A percentile compares a stretch with the other conserved stretches of the same genome.
phyloP scores from a whole-genome alignment of 345 rosid species.

The Hibiscus mutabilis region DNA sequence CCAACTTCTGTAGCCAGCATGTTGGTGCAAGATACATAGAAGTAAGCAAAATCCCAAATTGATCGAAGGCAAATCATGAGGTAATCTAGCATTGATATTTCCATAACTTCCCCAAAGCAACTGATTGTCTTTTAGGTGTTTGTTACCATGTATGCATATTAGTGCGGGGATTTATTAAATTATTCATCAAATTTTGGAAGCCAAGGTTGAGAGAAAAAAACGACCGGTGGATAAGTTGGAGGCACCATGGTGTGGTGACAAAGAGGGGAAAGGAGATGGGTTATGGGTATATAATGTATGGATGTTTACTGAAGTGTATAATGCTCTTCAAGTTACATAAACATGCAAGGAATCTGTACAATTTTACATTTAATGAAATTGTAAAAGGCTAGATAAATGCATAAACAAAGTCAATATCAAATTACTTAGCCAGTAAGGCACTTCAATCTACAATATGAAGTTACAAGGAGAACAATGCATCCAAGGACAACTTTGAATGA shows the following conservation, averaged over 20 bases:
- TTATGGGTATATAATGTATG: neutral
- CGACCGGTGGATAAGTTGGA: neutral
- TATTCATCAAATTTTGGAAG: neutral
- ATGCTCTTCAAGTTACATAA: too few relatives aligned
- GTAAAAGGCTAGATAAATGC: too few relatives aligned
- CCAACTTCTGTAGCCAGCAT: neutral
- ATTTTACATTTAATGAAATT: too few relatives aligned
- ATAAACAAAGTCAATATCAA: neutral
- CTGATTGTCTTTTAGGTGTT: neutral
- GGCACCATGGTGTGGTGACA: neutral
- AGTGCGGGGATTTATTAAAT: neutral
- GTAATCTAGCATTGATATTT: neutral
- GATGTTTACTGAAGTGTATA: neutral
- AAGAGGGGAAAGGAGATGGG: neutral
- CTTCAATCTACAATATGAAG: neutral
- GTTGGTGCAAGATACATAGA: neutral
- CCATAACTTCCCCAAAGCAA: neutral
- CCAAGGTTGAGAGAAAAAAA: neutral
- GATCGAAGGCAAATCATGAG: neutral
- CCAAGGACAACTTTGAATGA: neutral
- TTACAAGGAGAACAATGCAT: neutral
- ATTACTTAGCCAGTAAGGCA: neutral
- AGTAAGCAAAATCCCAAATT: neutral
- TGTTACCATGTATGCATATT: neutral
- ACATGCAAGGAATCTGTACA: neutral